phyloP scores from a whole-genome alignment of 805 yeast species.

The Yamadazyma scolyti region DNA sequence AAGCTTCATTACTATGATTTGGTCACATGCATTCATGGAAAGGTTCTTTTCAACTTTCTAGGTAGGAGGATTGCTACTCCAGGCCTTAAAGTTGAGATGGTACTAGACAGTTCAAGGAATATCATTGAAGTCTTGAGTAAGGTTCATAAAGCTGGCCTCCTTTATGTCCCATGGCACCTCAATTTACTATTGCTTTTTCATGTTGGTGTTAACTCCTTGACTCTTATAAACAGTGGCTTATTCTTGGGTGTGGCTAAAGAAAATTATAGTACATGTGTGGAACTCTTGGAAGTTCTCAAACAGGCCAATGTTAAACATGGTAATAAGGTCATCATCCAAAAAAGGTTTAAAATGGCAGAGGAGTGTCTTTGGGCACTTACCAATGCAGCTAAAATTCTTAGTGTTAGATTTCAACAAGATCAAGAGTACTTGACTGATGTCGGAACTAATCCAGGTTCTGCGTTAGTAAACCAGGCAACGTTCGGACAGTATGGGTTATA shows the following conservation, averaged over 20 bases:
- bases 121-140: conserved; percentile 26
- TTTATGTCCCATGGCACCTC: conserved; percentile 52
- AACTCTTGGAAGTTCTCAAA: conserved; percentile 20
- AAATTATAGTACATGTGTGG: conserved; percentile 20
- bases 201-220: conserved; percentile 39
- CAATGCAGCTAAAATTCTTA: conserved; percentile 48
- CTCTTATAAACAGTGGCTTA: conserved; percentile 42
- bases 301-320: conserved; percentile 26
- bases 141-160: conserved; percentile 21
- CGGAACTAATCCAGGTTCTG: conserved; percentile 54
- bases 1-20: conserved; percentile 38
- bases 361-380: conserved; percentile 64
- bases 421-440: conserved; percentile 29
- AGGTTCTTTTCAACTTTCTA: conserved; percentile 26
- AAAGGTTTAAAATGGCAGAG: conserved; percentile 47
- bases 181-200: conserved; percentile 42
- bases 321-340: conserved; percentile 26
- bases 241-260: conserved; percentile 19
- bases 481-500: conserved; percentile 45
- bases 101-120: conserved; percentile 27
- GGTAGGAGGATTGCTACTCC: conserved; percentile 27
- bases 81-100: conserved; percentile 26
- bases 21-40: conserved; percentile 32
- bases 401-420: conserved; percentile 43
- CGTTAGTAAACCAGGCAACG: conserved; percentile 44